Evolutionary conservation across 352 stramenopile genomes (phyloP).

Genomic region (Phytophthora pini): DNA sequence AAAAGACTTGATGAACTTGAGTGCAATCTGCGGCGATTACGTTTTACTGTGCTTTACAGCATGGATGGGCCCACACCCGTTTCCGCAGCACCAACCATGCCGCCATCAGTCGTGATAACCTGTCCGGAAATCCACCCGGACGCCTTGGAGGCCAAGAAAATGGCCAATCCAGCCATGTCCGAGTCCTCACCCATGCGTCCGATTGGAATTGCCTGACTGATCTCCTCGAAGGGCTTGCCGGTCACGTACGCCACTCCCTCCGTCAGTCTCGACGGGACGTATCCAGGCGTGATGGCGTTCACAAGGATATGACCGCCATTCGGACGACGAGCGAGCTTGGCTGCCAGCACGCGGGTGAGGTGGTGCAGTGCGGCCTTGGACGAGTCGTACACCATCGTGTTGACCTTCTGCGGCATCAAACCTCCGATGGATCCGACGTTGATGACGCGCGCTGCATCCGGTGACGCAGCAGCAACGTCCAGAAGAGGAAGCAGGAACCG

Average conservation of each 20-base stretch:
- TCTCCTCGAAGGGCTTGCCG: conserved; percentile 54
- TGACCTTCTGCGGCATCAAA: conserved; percentile 86
- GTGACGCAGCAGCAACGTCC: conserved; percentile 58
- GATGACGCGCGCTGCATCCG: conserved; percentile 68
- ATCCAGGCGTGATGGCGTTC: conserved; percentile 95
- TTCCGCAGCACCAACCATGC: conserved; percentile 62
- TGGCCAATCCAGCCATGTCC: conserved; percentile 93
- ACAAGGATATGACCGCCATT: conserved; percentile 93
- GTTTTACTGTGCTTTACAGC: conserved; percentile 6
- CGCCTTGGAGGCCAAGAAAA: conserved; percentile 92
- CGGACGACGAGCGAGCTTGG: conserved; percentile 86
- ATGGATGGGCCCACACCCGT: conserved; percentile 43
- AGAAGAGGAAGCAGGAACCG: conserved; percentile 92
- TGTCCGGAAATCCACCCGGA: conserved; percentile 93
- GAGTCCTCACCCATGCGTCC: conserved; percentile 82
- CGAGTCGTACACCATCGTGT: conserved; percentile 94
- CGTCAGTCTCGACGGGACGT: conserved; percentile 92
- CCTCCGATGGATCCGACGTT: conserved; percentile 80
- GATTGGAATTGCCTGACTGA: conserved; percentile 82
- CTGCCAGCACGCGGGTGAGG: conserved; percentile 91
- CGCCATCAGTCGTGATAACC: conserved; percentile 93
- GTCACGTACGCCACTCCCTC: conserved; percentile 69
- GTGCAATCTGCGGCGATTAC: too few relatives aligned
- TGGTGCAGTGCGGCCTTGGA: conserved; percentile 96
- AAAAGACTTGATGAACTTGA: too few relatives aligned